Base-by-base conservation (phyloP, 139 green algal species). In the Chara braunii region DNA sequence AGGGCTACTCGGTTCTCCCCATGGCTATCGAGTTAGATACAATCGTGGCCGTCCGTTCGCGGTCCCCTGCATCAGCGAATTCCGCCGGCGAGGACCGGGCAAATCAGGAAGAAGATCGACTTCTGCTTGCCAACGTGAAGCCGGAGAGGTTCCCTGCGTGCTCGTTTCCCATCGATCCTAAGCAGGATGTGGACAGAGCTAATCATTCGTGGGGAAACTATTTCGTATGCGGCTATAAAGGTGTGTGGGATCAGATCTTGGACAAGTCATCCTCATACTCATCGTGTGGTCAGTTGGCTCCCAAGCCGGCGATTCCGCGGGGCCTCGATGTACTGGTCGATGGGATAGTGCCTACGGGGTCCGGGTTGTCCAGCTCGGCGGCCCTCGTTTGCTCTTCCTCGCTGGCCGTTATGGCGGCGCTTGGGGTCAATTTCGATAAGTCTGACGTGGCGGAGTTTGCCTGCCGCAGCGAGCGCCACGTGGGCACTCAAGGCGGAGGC, bases 1-100 rank as follows among this genome's bases (percentile, higher is more conserved):
- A 95, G 63, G 92, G 92, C 1, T 98, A 97, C 62, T 85, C 78
- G 5, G 92, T 97, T 51, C 84, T 98, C 42, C 92, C 92, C 29
- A 97, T 97, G 92, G 92, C 92, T n/a, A 90, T 98, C 57, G 64
- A 26, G 32, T 34, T 74, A 6, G 60, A 77, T 35, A 82, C 69
- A 37, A 82, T 81, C 44, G 74, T 81, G 23, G 67, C 60, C 12
- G 48, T 74, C 4, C 3, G 48, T 9, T n/a, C n/a, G n/a, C n/a
- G n/a, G n/a, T 8, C 31, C 11, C 14, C 18, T n/a, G 40, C 40
- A n/a, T n/a, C n/a, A n/a, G n/a, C n/a, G n/a, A n/a, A n/a, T n/a
- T n/a, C n/a, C n/a, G n/a, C n/a, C n/a, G 1, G 24, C 6, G 23
- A 12, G 52, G 52, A 43, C 24, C 12, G 12, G 24, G 42, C 22